These are phyloP conservation scores for Diplodia seriata DNA, from an alignment of 2,329 filamentous ascomycete genomes.

Conservation along the genomic window DNA sequence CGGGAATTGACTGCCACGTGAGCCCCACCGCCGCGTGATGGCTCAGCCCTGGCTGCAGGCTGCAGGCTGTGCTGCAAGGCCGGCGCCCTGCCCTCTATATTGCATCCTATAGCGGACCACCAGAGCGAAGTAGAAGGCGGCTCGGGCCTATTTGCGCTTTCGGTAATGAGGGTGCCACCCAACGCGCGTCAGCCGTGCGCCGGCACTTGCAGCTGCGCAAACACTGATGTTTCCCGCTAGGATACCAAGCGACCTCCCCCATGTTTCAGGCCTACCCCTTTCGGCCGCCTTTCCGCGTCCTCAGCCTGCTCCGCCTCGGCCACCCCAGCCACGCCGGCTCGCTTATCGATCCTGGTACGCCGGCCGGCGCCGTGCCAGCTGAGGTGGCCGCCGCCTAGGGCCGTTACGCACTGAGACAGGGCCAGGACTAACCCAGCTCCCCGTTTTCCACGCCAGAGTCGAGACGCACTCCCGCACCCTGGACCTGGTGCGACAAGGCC, in stretches of 20 bases:
- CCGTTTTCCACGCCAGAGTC: neutral
- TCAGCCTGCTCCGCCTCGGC: neutral
- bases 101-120: neutral
- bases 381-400: too few relatives aligned
- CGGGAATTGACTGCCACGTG: neutral
- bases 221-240: conserved; percentile 10
- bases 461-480: neutral
- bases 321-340: neutral
- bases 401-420: neutral
- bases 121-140: neutral
- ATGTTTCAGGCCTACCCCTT: conserved; percentile 19
- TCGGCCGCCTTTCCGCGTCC: neutral
- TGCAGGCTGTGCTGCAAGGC: neutral
- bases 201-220: conserved; percentile 20
- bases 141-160: conserved; percentile 6
- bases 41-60: neutral
- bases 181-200: conserved; percentile 8
- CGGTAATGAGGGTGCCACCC: neutral
- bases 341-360: neutral
- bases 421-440: neutral
- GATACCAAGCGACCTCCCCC: conserved; percentile 13
- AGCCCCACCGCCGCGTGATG: neutral
- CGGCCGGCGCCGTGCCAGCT: too few relatives aligned
- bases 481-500: conserved; percentile 7
- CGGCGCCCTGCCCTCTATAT: neutral